Base-by-base conservation (phyloP, 345 rosid species). In the Rhodamnia argentea region DNA sequence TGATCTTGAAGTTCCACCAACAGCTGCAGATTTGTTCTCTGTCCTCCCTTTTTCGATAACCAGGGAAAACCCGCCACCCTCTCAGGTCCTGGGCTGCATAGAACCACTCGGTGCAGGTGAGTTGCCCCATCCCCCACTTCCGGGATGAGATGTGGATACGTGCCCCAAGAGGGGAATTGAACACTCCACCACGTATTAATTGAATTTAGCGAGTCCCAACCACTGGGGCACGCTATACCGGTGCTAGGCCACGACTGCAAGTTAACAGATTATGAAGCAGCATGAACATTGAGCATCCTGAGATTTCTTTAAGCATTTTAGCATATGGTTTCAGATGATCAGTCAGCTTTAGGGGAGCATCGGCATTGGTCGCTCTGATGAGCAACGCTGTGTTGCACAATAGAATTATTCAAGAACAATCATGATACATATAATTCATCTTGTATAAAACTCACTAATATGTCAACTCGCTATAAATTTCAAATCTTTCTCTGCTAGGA, bases 41-140 rank as follows among this genome's bases (percentile, higher is more conserved):
- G 78, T 32, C 78, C 47, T 32, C 24, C 47, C 47, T 62, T 62
- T 32, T 5, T 32, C 9, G 13, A 70, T 32, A 70, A 70, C 78
- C 44, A 32, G 78, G 42, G 13, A 70, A 70, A 70, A 64, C 44
- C 78, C 13, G 18, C 3, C 0, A 0, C 47, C 13, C 15, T 18
- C 47, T 4, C 44, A 32, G 78, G 16, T 70, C 24, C 0, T 20
- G 1, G 47, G 78, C 44, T 0, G 7, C 24, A 3, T 18, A 32
- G 78, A 37, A 64, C 18, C 54, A 15, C 18, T 15, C 18, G 1
- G 54, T 52, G 78, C 44, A 64, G 13, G 78, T 20, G 9, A 32
- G 78, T 32, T 70, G 47, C 13, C 78, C 44, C 44, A 70, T 70
- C 47, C 47, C 76, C 44, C 24, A 32, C 78, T 70, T 32, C 47